phyloP scores from a whole-genome alignment of 495 filamentous ascomycete species.

The Neurospora cerealis region DNA sequence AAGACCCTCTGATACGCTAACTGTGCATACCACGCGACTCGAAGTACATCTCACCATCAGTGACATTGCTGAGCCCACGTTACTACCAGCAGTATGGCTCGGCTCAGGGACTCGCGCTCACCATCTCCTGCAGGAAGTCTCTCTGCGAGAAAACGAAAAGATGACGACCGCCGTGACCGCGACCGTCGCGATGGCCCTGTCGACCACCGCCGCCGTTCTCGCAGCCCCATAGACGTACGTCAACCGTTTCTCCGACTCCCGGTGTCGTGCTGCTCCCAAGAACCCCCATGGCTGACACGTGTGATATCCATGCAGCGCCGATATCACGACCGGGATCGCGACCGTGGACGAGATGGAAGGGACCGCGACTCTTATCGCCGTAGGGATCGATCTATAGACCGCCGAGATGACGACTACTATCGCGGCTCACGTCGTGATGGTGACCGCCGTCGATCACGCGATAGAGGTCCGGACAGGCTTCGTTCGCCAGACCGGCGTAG shows the following conservation, averaged over 20 bases:
- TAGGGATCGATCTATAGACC: constrained; percentile 65
- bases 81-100: constrained; percentile 60
- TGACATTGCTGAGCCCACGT: constrained; percentile 40
- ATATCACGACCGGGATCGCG: constrained; percentile 37
- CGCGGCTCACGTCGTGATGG: constrained; percentile 42
- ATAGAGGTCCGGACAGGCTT: constrained; percentile 45
- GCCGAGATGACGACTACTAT: constrained; percentile 61
- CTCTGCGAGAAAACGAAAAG: constrained; percentile 65
- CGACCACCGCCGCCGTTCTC: constrained; percentile 58
- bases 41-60: constrained; percentile 56
- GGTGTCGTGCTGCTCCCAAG: constrained; percentile 1
- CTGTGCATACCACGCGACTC: constrained; percentile 10
- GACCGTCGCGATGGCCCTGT: constrained; percentile 42
- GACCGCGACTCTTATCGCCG: constrained; percentile 54
- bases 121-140: constrained; percentile 91
- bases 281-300: constrained; percentile 17
- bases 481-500: constrained; percentile 25
- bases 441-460: constrained; percentile 49
- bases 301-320: constrained; percentile 39
- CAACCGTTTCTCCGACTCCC: background rate
- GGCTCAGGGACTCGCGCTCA: constrained; percentile 87
- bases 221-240: constrained; percentile 62
- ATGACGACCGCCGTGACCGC: constrained; percentile 66
- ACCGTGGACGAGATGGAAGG: constrained; percentile 44
- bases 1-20: constrained; percentile 5